phyloP scores from a whole-genome alignment of 495 filamentous ascomycete genomes.

The Trichoderma virens region DNA sequence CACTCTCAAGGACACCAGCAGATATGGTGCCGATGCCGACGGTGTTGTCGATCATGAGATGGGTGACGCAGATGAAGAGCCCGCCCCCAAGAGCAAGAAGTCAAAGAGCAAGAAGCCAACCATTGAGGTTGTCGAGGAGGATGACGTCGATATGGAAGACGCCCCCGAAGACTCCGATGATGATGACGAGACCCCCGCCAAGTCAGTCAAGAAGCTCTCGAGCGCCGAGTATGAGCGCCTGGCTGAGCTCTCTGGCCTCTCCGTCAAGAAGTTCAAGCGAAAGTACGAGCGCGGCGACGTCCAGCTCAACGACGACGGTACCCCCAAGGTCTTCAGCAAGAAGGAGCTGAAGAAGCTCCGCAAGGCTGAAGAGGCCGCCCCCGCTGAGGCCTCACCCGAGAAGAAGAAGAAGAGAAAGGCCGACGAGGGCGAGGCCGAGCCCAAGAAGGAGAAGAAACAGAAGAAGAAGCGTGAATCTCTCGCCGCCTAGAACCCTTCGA shows the following conservation, averaged over 20 bases:
- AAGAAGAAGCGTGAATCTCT: constrained; percentile 73
- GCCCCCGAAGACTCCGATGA: constrained; percentile 24
- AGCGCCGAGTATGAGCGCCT: constrained; percentile 45
- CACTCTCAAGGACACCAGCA: constrained; percentile 87
- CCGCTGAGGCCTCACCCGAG: constrained; percentile 36
- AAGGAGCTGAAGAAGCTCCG: constrained; percentile 70
- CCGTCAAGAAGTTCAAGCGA: constrained; percentile 61
- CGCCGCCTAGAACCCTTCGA: constrained; percentile 60
- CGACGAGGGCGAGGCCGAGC: constrained; percentile 20
- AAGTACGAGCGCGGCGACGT: constrained; percentile 65
- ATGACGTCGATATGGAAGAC: constrained; percentile 15
- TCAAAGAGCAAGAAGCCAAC: constrained; percentile 44
- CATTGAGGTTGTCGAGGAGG: constrained; percentile 36
- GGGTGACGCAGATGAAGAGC: constrained; percentile 73
- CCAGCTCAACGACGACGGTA: constrained; percentile 48
- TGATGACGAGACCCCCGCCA: constrained; percentile 29
- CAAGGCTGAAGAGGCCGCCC: constrained; percentile 49
- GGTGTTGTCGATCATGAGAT: constrained; percentile 66
- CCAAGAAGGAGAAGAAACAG: constrained; percentile 43
- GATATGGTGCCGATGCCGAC: constrained; percentile 94
- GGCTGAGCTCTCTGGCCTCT: constrained; percentile 55
- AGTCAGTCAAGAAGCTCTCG: constrained; percentile 19
- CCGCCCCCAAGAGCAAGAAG: constrained; percentile 56
- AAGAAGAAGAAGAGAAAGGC: constrained; percentile 38
- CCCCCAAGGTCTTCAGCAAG: constrained; percentile 56